Evolutionary conservation across 495 filamentous ascomycete species (phyloP), one percentile per base, ranked within the genome.

Genomic region (Aspergillus conjunctus): DNA sequence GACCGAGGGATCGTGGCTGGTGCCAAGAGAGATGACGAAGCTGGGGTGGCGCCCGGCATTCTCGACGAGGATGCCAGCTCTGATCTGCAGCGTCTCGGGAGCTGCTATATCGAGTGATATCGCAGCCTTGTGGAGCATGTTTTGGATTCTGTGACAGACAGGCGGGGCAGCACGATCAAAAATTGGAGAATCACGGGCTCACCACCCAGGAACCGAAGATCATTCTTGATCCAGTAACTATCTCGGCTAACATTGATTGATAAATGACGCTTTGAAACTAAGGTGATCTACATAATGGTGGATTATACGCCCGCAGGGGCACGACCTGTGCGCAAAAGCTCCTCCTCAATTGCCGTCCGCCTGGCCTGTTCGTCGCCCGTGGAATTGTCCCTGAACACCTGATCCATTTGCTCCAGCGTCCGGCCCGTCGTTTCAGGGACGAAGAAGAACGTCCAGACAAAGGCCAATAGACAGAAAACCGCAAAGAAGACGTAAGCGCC

Each of bases 401-500:
- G 69, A 37, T 86, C 83, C 69, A 87, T 81, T 58, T 87, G 82
- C 63, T 84, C 81, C 30, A 87, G 73, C 0, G 80, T 85, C 22
- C 81, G 75, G 0, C 84, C 85, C 57, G 79, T 84, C 0, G 85
- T 84, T 61, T 86, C 83, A 1, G 83, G 83, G 0, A 86, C 78
- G 56, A 84, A 81, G 61, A 79, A 78, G 54, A 63, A 83, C 0
- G 80, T 79, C 80, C 81, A 86, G 9, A 83, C 56, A 15, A 79
- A 71, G 4, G 80, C 73, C 4, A 85, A 71, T 12, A 84, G 49
- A 68, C 84, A 86, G 71, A 85, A 86, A 15, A 80, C 74, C 8
- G 80, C 83, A 64, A 85, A 85, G 67, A 85, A 85, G 7, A 78
- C 66, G 55, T 83, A 85, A 2, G 81, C 74, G 4, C 83, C 83